Evolutionary conservation across 148 eudicot species (phyloP), one percentile per base, ranked within the genome.

Genomic region (Dysphania ambrosioides): DNA sequence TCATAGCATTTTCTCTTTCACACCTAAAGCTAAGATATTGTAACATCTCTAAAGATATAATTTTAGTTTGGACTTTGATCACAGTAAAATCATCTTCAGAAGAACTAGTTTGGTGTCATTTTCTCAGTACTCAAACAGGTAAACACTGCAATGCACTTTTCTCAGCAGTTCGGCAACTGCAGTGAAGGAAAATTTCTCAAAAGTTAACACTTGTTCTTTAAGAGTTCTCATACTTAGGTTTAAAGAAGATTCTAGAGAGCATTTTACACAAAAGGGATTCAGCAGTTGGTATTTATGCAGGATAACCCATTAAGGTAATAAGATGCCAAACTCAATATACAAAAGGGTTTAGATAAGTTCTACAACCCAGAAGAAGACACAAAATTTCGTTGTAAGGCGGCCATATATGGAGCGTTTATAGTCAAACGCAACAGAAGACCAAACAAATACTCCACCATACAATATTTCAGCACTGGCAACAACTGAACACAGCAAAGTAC

Each of bases 1-100:
- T n/a, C n/a, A n/a, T 30, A 11, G 13, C 64, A 60, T 60, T 58
- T 58, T n/a, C n/a, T 58, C 31, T 58, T 60, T 56, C 60, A n/a
- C 60, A n/a, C 11, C 11, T n/a, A 42, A 42, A 2, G 49, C 49
- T 42, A 5, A 5, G 8, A 36, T 42, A 6, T 42, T 42, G 12
- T 42, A 42, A 8, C 9, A 8, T 8, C 12, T 42, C 12, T 12
- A 8, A 42, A 42, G 49, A 42, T 36, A 36, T 42, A 36, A 36
- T 36, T 36, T 8, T 36, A 7, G 15, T 58, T n/a, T 0, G 31
- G 2, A 61, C 66, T 31, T 15, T 36, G 19, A 61, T 32, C 36
- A 61, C 66, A 58, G 12, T 4, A 4, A 60, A 1, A 21, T 53
- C 26, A 53, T 7, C 58, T 53, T 53, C 24, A n/a, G 58, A 53